phyloP scores from a whole-genome alignment of 306 rosid species.

The Begonia loranthoides region DNA sequence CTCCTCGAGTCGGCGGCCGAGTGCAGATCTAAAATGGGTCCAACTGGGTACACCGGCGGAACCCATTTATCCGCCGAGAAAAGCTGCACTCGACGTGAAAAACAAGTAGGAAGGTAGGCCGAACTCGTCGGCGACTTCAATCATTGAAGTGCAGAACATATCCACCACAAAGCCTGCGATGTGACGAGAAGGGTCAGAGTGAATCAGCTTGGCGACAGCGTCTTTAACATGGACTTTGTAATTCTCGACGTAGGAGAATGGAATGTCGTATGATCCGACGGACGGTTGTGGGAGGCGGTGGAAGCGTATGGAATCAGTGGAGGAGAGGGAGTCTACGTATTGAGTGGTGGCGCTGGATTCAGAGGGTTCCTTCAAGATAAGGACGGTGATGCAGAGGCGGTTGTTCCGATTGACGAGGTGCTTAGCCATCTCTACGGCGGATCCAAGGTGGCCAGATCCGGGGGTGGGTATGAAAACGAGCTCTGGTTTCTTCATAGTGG shows the following conservation, averaged over 20 bases:
- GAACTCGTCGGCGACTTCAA: conserved; percentile 5
- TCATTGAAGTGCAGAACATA: conserved; percentile 1
- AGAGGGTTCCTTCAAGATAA: conserved; percentile 16
- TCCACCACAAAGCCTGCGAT: no score
- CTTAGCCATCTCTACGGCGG: conserved; percentile 17
- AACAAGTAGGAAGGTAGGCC: conserved; percentile 2
- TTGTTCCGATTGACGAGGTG: conserved; percentile 22
- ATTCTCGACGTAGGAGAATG: background rate
- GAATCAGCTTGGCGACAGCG: no score
- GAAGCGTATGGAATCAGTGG: background rate
- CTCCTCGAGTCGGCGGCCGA: no score
- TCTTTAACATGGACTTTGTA: no score
- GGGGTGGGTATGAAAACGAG: no score
- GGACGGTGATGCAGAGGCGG: conserved; percentile 20
- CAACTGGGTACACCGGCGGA: no score
- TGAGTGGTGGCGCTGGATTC: background rate
- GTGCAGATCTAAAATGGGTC: no score
- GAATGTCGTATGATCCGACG: background rate
- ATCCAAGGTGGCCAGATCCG: conserved; percentile 15
- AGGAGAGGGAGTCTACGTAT: background rate
- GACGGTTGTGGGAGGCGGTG: background rate
- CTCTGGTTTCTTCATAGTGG: conserved; percentile 10
- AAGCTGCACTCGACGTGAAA: conserved; percentile 5
- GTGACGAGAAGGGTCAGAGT: no score
- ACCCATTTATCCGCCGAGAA: no score